phyloP scores from a whole-genome alignment of 495 filamentous ascomycete species.

The Penicillium macrosclerotiorum region DNA sequence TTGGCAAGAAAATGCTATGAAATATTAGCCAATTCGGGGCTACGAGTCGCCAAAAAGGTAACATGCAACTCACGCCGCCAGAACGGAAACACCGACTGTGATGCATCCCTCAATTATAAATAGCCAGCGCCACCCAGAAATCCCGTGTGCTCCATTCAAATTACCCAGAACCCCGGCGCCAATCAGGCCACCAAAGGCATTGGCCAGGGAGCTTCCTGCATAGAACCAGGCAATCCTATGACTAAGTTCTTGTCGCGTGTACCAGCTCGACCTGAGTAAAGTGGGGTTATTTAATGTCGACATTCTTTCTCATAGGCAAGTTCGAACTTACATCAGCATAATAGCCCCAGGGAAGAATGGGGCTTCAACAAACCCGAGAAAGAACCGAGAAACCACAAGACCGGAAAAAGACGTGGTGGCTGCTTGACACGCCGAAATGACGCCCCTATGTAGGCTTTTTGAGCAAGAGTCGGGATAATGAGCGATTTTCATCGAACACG shows the following conservation, averaged over 20 bases:
- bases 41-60: neutral
- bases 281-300: too few relatives aligned
- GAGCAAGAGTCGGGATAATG: constrained; percentile 57
- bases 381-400: constrained; percentile 63
- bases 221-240: constrained; percentile 59
- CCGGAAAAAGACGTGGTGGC: constrained; percentile 55
- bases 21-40: constrained; percentile 16
- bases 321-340: constrained; percentile 35
- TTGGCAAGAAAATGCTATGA: constrained; percentile 65
- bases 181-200: constrained; percentile 63
- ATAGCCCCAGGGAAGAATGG: constrained; percentile 48
- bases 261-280: constrained; percentile 41
- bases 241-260: constrained; percentile 48
- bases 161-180: constrained; percentile 49
- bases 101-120: constrained; percentile 74
- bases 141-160: constrained; percentile 46
- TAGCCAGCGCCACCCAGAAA: constrained; percentile 65
- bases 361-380: constrained; percentile 62
- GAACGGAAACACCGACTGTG: constrained; percentile 26
- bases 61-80: constrained; percentile 19
- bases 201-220: constrained; percentile 60
- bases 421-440: constrained; percentile 63
- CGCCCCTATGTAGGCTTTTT: constrained; percentile 53
- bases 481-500: too few relatives aligned
- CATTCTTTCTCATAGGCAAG: too few relatives aligned